Base-by-base conservation (phyloP, 352 stramenopile genomes). In the Globisporangium barbulae region DNA sequence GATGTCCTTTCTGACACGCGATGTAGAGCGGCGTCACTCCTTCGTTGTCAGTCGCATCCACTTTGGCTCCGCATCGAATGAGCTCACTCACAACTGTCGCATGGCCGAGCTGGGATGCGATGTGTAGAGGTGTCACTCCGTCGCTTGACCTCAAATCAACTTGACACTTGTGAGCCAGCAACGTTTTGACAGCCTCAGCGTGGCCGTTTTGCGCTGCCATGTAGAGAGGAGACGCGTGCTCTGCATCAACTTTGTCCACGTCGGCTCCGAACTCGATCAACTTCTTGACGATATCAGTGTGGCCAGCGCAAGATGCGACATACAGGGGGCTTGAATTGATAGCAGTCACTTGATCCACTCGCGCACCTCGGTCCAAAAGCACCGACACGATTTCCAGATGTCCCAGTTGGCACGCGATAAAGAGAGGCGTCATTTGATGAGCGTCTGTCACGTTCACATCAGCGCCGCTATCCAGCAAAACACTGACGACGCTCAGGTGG, bases 401-500 rank as follows among this genome's bases (percentile, higher is more conserved):
- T n/a, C 25, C 25, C 5, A 15, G 48, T 21, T 54, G 48, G 25
- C 48, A 54, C 25, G 48, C 48, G 25, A 12, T 5, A 28, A 37
- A 54, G 28, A 54, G 48, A 7, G 48, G 48, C 22, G 48, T 37
- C 48, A 33, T 54, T 22, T 37, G 48, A 28, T 54, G 48, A 37
- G 48, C 48, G 13, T 54, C 48, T 33, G 25, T 12, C 25, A 3
- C 31, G 15, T 45, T 28, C n/a, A 45, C 53, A 5, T 47, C 6
- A 8, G 53, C 53, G n/a, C 31, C 31, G 53, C n/a, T 59, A 9
- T 59, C 17, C 19, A 59, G 98, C 98, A 72, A 22, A 28, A 21
- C 48, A 3, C 8, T 54, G 25, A 54, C 48, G 21, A 54, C 13
- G 28, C 25, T 54, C 22, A 53, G 22, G 22, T 53, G 9, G 3